Conservation (phyloP, 495 filamentous ascomycete species). For the Jackrogersella multiformis region DNA sequence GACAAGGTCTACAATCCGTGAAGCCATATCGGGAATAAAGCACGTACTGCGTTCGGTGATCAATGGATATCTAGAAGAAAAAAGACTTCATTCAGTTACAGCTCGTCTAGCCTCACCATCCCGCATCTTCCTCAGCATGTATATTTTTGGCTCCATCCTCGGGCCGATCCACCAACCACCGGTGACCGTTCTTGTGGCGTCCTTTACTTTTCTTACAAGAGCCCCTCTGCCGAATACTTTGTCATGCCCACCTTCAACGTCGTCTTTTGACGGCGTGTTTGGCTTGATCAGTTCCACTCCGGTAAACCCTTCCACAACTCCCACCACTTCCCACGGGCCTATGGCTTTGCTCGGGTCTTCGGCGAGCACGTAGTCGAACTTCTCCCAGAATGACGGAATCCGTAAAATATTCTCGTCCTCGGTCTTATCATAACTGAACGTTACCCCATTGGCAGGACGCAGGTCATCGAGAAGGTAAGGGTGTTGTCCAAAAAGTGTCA, state of each 20-base stretch:
- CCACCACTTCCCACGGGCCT: conserved; percentile 76
- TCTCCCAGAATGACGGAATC: conserved; percentile 76
- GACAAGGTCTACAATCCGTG: conserved; percentile 26
- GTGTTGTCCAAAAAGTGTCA: conserved; percentile 82
- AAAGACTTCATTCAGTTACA: conserved; percentile 33
- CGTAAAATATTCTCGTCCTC: conserved; percentile 65
- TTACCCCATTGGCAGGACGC: conserved; percentile 28
- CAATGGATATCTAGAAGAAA: conserved; percentile 30
- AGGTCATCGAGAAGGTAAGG: conserved; percentile 31
- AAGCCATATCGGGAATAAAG: conserved; percentile 37
- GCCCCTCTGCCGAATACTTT: conserved; percentile 48
- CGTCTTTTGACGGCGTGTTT: conserved; percentile 28
- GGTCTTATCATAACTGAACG: conserved; percentile 67
- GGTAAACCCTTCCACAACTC: conserved; percentile 72
- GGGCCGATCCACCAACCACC: conserved; percentile 72
- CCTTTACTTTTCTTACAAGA: conserved; percentile 45
- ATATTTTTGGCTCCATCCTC: conserved; percentile 66
- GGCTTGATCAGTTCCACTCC: conserved; percentile 73
- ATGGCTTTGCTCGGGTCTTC: conserved; percentile 65
- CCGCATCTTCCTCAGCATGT: conserved; percentile 62
- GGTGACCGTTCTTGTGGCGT: conserved; percentile 50
- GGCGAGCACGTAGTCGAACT: conserved; percentile 82
- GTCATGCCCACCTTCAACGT: conserved; percentile 45
- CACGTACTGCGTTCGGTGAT: conserved; percentile 18
- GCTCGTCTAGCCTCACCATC: conserved; percentile 44